Percentiles rank a stretch among this genome's conserved stretches.
phyloP scores from a whole-genome alignment of 2,329 filamentous ascomycete species.

The Paecilomyces formosus region DNA sequence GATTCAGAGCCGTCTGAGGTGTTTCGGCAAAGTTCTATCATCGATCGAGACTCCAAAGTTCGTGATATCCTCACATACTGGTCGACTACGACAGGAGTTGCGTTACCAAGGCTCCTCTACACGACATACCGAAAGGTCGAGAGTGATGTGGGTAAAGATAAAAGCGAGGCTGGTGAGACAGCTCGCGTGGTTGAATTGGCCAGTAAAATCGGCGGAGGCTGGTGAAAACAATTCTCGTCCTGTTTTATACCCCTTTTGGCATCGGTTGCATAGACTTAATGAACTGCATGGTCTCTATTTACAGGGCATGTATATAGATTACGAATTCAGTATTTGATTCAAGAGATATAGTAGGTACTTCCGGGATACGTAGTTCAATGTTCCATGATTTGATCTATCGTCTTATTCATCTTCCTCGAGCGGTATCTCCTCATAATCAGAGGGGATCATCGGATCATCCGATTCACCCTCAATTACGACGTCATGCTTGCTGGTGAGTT shows the following conservation, averaged over 20 bases:
- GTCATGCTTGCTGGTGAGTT: background rate
- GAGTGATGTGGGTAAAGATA: constrained; percentile 83
- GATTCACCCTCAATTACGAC: background rate
- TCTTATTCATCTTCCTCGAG: no score
- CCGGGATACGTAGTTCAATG: background rate
- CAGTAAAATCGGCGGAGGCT: constrained; percentile 85
- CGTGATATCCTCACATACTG: constrained; percentile 67
- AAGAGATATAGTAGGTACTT: no score
- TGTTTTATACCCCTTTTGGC: background rate
- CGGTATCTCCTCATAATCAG: background rate
- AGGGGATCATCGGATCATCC: constrained; percentile 10
- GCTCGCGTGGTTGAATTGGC: constrained; percentile 83
- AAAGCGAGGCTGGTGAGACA: constrained; percentile 52
- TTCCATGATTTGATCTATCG: no score
- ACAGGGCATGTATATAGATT: background rate
- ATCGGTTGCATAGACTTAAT: background rate
- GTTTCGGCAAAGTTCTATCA: constrained; percentile 17
- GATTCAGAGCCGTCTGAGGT: constrained; percentile 26
- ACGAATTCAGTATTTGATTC: background rate
- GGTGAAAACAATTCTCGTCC: constrained; percentile 50
- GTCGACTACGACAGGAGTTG: constrained; percentile 63
- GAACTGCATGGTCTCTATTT: background rate
- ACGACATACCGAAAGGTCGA: constrained; percentile 90
- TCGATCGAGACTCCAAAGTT: constrained; percentile 34
- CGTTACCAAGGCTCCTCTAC: constrained; percentile 64